Conservation (phyloP, 108 stramenopile species). For the Fragilaria crotonensis region DNA sequence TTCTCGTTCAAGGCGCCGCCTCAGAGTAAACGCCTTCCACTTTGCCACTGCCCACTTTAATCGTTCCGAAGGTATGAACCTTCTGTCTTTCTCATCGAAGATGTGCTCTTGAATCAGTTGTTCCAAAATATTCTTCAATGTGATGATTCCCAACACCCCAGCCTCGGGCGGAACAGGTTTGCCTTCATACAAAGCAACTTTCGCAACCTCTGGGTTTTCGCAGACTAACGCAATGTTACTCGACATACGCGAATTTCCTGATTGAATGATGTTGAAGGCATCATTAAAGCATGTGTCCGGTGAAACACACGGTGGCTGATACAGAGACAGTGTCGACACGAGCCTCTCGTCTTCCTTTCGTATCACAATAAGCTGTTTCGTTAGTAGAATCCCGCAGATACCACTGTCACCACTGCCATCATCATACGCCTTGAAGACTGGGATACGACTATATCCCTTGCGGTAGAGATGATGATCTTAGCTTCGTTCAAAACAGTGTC, state of each 20-base stretch:
- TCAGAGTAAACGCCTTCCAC: neutral
- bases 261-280: conserved; percentile 69
- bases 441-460: conserved; percentile 62
- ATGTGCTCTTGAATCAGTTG: conserved; percentile 74
- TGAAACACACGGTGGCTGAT: conserved; percentile 50
- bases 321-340: conserved; percentile 47
- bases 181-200: conserved; percentile 34
- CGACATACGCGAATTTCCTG: conserved; percentile 25
- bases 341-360: conserved; percentile 46
- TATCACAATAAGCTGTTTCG: conserved; percentile 61
- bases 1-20: neutral
- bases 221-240: conserved; percentile 79
- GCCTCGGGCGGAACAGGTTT: conserved; percentile 44
- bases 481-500: conserved; percentile 52
- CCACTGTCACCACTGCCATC: conserved; percentile 19
- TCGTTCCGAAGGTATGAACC: conserved; percentile 14
- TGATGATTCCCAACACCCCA: conserved; percentile 71
- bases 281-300: conserved; percentile 63
- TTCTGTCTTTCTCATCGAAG: conserved; percentile 60
- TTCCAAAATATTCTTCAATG: conserved; percentile 75
- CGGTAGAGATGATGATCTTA: conserved; percentile 53
- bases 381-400: conserved; percentile 49
- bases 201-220: conserved; percentile 40
- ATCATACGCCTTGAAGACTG: conserved; percentile 35
- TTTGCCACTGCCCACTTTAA: neutral